Evolutionary conservation across 2,329 filamentous ascomycete genomes (phyloP).

Genomic region (Chrysoporthe deuterocubensis): DNA sequence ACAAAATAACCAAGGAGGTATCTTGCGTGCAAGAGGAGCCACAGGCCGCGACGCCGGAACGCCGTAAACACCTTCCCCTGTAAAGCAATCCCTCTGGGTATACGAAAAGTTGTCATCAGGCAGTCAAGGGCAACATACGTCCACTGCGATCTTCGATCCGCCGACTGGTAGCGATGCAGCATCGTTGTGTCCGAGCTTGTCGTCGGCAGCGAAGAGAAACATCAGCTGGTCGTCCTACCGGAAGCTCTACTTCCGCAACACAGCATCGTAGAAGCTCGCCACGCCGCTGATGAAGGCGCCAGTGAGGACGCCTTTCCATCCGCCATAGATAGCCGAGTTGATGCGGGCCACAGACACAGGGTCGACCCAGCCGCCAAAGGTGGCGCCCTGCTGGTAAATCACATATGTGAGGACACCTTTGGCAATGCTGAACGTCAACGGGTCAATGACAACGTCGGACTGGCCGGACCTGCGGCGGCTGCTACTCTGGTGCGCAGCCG

Average conservation of each 20-base stretch:
- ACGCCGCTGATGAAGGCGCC: constrained; percentile 70
- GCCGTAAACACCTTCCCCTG: constrained; percentile 24
- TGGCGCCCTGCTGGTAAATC: constrained; percentile 72
- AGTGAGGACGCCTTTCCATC: constrained; percentile 70
- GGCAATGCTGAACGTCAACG: constrained; percentile 85
- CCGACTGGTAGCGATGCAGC: neutral
- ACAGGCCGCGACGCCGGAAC: constrained; percentile 26
- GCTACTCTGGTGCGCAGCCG: constrained; percentile 51
- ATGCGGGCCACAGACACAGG: constrained; percentile 65
- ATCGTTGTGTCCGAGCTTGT: neutral
- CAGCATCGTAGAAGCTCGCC: constrained; percentile 76
- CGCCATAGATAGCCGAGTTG: constrained; percentile 69
- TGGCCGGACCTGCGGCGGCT: constrained; percentile 48
- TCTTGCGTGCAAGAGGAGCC: constrained; percentile 21
- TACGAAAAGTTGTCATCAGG: constrained; percentile 4
- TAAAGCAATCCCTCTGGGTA: constrained; percentile 17
- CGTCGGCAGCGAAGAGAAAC: constrained; percentile 5
- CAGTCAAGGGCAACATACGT: neutral
- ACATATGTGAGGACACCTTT: constrained; percentile 84
- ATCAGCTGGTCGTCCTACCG: neutral
- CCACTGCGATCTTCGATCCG: neutral
- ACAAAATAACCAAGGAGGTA: constrained; percentile 23
- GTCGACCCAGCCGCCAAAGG: constrained; percentile 65
- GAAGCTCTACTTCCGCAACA: constrained; percentile 64
- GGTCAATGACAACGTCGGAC: constrained; percentile 72